Percentiles rank a stretch among this genome's conserved stretches.
Conservation (phyloP, 306 rosid species). For the Cucumis cinereus region DNA sequence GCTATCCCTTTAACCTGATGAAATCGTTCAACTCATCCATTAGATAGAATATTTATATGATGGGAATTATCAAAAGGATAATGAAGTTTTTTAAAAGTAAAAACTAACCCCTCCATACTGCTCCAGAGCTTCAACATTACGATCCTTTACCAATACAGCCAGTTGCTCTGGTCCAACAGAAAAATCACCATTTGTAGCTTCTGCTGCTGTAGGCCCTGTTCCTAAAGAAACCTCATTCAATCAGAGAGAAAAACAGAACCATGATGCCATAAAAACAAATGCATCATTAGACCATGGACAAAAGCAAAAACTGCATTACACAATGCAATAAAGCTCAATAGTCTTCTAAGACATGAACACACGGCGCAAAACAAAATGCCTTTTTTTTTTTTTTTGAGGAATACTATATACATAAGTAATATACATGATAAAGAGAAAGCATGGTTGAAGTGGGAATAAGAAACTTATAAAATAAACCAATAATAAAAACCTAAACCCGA, state of each 20-base stretch:
- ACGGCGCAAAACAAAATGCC: too few species aligned
- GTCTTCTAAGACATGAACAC: too few species aligned
- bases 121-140: constrained; percentile 35
- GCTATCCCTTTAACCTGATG: constrained; percentile 64
- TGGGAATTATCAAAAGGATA: neutral
- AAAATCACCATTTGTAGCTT: constrained; percentile 42
- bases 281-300: neutral
- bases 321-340: neutral
- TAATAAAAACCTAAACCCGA: too few species aligned
- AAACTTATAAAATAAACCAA: too few species aligned
- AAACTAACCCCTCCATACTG: constrained; percentile 71
- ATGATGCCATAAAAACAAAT: neutral
- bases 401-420: too few species aligned
- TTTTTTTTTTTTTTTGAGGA: too few species aligned
- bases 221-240: neutral
- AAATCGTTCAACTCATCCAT: constrained; percentile 5
- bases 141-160: constrained; percentile 64
- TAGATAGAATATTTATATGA: neutral
- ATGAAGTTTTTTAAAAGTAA: neutral
- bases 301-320: neutral
- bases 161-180: constrained; percentile 62
- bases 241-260: neutral
- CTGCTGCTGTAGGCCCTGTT: constrained; percentile 22
- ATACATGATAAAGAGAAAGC: too few species aligned
- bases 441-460: too few species aligned